Conservation (phyloP, 2,329 filamentous ascomycete genomes). For the Penicillium sp. region DNA sequence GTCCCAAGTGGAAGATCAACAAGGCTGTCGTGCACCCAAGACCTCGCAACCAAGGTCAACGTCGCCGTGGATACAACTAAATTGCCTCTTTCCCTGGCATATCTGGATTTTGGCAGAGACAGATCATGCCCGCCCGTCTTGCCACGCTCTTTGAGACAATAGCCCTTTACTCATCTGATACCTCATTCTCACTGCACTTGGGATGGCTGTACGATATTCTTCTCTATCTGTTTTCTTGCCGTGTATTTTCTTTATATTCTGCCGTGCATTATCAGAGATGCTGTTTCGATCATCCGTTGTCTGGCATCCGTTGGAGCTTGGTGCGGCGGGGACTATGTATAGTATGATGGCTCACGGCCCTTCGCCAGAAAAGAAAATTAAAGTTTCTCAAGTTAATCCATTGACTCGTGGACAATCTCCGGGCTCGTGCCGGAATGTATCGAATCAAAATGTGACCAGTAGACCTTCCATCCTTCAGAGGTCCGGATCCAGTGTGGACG, state of each 20-base stretch:
- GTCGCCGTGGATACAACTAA: slow-evolving; percentile 67
- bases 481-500: neutral
- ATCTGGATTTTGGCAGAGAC: neutral
- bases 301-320: slow-evolving; percentile 22
- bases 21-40: slow-evolving; percentile 85
- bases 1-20: slow-evolving; percentile 85
- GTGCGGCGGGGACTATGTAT: slow-evolving; percentile 24
- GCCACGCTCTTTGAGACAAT: slow-evolving; percentile 8
- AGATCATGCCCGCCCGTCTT: neutral
- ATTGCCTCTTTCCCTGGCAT: neutral
- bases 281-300: slow-evolving; percentile 23
- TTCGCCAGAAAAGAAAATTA: slow-evolving; percentile 23
- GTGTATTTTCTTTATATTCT: slow-evolving; percentile 19
- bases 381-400: neutral
- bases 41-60: slow-evolving; percentile 87
- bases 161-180: slow-evolving; percentile 22
- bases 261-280: slow-evolving; percentile 12
- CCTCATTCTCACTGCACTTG: slow-evolving; percentile 20
- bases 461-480: neutral
- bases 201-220: slow-evolving; percentile 32
- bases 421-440: neutral
- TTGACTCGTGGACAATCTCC: neutral
- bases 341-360: slow-evolving; percentile 26
- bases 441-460: neutral
- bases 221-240: slow-evolving; percentile 16